Base-by-base conservation (phyloP, 495 filamentous ascomycete genomes). In the Saxispiralis lemnorum region DNA sequence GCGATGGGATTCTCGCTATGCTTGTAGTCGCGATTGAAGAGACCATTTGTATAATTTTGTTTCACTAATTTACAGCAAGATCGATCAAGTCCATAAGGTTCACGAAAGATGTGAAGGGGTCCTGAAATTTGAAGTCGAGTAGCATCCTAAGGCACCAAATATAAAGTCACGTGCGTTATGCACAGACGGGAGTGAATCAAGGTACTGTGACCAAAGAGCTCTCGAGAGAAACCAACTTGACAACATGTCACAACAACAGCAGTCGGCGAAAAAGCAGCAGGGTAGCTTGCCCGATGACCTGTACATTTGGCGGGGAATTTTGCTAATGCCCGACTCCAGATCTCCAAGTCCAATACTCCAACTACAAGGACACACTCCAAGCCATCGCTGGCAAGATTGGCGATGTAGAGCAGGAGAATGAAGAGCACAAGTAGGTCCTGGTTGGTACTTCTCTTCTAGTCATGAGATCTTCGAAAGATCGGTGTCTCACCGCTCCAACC, bases 341-440 rank as follows among this genome's bases (percentile, higher is more conserved):
- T 64, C 78, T 97, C 49, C 89, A 97, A 63, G 60, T 71, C 46
- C 86, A 93, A 57, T 97, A 96, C 63, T 75, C 76, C 38, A 94
- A 81, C 63, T 97, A 85, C 75, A 97, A 97, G 63, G 92, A 86
- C 60, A 82, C 73, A 19, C 75, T 97, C 41, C 88, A 96, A 66
- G 78, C 86, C 52, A 70, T 97, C 49, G 92, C 89, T 13, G 76
- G 83, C 56, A 96, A 94, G 65, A 94, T 96, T 50, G 89, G 89
- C 7, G 86, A 95, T 57, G 80, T 97, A 41, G 89, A 97, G 63
- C 83, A 92, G 57, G 89, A 97, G 55, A 76, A 83, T 19, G 89
- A 97, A 60, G 89, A 97, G 59, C 89, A 97, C 67, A 96, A 89
- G 89, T 97, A 62, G 63, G 81, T 68, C 37, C 18, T 35, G n/a